Evolutionary conservation across 306 rosid species (phyloP).

Genomic region (Lotus japonicus): DNA sequence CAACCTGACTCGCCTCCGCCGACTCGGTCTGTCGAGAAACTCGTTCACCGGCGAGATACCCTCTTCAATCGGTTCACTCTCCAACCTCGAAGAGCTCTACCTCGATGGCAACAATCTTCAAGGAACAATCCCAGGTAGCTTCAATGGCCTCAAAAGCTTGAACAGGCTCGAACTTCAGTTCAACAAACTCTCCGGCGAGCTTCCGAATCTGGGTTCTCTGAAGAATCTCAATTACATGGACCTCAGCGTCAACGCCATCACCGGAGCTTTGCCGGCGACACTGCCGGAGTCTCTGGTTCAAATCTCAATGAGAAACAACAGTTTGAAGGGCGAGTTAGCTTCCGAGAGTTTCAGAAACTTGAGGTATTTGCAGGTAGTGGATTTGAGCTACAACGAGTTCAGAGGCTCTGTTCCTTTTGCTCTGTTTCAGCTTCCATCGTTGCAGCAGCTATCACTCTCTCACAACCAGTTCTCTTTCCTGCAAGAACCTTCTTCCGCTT

Average conservation of each 20-base stretch:
- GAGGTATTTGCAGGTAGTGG: conserved; percentile 47
- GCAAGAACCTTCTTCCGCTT: conserved; percentile 9
- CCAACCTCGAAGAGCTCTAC: conserved; percentile 51
- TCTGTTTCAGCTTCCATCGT: conserved; percentile 54
- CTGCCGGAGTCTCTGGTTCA: conserved; percentile 53
- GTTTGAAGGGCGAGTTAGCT: conserved; percentile 28
- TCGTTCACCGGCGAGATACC: conserved; percentile 57
- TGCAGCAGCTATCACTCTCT: conserved; percentile 64
- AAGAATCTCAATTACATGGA: conserved; percentile 44
- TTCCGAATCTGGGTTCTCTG: conserved; percentile 44
- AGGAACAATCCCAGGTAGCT: conserved; percentile 47
- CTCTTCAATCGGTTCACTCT: conserved; percentile 38
- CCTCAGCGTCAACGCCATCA: conserved; percentile 43
- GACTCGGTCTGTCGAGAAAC: conserved; percentile 58
- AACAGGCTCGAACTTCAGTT: conserved; percentile 52
- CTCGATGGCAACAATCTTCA: conserved; percentile 57
- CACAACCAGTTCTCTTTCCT: conserved; percentile 49
- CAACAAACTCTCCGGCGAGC: conserved; percentile 44
- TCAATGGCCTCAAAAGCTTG: conserved; percentile 31
- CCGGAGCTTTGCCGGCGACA: conserved; percentile 34
- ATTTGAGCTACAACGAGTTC: conserved; percentile 58
- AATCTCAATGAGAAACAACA: conserved; percentile 63
- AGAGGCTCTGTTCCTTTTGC: conserved; percentile 39
- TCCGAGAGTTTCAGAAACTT: conserved; percentile 26
- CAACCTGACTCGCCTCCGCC: conserved; percentile 48